A percentile compares a stretch with the other conserved stretches of the same genome.
These are phyloP conservation scores for Ogataea methanolica DNA, from an alignment of 805 yeast genomes.

Conservation along the genomic window DNA sequence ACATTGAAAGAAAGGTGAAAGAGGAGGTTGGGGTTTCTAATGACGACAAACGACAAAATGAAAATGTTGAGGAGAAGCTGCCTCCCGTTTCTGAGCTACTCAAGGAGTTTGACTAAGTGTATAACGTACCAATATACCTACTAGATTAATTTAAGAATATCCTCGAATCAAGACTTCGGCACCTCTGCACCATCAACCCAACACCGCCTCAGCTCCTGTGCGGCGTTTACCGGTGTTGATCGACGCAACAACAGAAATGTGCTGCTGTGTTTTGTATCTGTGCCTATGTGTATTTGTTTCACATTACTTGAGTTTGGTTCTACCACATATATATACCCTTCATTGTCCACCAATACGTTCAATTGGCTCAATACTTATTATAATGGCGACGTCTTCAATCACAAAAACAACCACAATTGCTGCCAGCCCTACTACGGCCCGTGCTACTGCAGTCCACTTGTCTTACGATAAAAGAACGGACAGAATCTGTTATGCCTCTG, in stretches of 20 bases:
- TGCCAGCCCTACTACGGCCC: slow-evolving; percentile 74
- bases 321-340: no score
- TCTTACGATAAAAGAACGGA: slow-evolving; percentile 69
- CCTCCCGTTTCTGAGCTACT: background rate
- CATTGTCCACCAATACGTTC: no score
- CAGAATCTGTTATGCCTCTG: slow-evolving; percentile 75
- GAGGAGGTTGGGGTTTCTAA: no score
- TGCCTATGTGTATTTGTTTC: no score
- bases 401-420: slow-evolving; percentile 40
- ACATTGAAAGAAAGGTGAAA: background rate
- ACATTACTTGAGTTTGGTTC: no score
- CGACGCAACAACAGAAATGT: no score
- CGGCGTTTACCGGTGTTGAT: no score
- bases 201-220: no score
- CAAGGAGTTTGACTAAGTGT: slow-evolving; percentile 1
- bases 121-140: background rate
- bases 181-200: no score
- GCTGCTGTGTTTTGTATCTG: no score
- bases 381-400: slow-evolving; percentile 16
- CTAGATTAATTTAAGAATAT: background rate
- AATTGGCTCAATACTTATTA: background rate
- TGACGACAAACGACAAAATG: background rate
- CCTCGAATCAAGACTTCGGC: no score
- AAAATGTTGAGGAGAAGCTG: background rate
- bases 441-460: slow-evolving; percentile 66